Conservation (phyloP, 1,139 yeast genomes). For the Pichia sp. region DNA sequence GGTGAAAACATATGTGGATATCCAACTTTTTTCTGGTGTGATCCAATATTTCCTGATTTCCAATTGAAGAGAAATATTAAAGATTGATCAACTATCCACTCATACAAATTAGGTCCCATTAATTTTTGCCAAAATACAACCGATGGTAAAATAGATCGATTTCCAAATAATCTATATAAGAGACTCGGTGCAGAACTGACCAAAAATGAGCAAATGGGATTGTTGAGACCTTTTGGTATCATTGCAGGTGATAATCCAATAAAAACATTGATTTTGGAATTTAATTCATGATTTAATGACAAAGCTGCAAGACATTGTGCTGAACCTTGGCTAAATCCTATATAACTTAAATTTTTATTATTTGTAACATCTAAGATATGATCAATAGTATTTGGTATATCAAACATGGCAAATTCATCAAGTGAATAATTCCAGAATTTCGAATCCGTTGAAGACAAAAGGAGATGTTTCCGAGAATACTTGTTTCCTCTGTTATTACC, state of each 20-base stretch:
- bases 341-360: slow-evolving; percentile 27
- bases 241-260: slow-evolving; percentile 41
- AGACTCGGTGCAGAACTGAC: slow-evolving; percentile 31
- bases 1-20: slow-evolving; percentile 43
- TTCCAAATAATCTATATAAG: slow-evolving; percentile 34
- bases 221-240: slow-evolving; percentile 34
- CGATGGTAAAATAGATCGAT: slow-evolving; percentile 36
- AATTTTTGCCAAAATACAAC: slow-evolving; percentile 38
- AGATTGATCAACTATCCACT: slow-evolving; percentile 32
- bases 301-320: slow-evolving; percentile 38
- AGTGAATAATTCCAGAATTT: slow-evolving; percentile 77
- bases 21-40: slow-evolving; percentile 32
- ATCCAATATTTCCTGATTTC: slow-evolving; percentile 30
- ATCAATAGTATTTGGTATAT: slow-evolving; percentile 66
- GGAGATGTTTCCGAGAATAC: slow-evolving; percentile 43
- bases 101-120: slow-evolving; percentile 31
- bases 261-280: slow-evolving; percentile 29
- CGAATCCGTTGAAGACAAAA: slow-evolving; percentile 33
- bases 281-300: slow-evolving; percentile 32
- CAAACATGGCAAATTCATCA: slow-evolving; percentile 78
- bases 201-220: slow-evolving; percentile 32
- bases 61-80: slow-evolving; percentile 35
- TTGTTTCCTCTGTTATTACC: slow-evolving; percentile 88
- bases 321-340: slow-evolving; percentile 42
- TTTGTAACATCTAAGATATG: slow-evolving; percentile 45